Evolutionary conservation across 441 rosid genomes (phyloP), one percentile per base, ranked within the genome.

Genomic region (Flueggea neowawraea): DNA sequence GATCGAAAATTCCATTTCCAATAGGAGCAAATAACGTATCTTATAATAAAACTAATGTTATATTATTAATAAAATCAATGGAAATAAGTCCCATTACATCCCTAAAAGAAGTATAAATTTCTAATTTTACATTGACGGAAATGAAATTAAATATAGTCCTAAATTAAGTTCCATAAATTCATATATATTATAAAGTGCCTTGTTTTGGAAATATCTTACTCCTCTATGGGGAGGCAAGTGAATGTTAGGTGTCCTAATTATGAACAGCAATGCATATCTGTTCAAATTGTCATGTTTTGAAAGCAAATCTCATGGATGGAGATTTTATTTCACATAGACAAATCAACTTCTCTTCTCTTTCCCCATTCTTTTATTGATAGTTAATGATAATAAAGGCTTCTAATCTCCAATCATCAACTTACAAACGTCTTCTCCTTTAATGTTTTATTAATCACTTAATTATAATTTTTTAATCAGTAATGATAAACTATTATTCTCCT

Each of bases 211-310:
- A 58, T 62, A 60, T 57, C 55, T 28, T 45, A 52, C n/a, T 55
- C 43, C 57, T 57, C 12, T 31, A 50, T 31, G 16, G 70, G 67
- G 62, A 57, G 55, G 63, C 67, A 69, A 69, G 55, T 65, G 65
- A 70, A 52, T 64, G 80, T 70, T 67, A 67, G 75, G 75, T 67
- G 58, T 63, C 66, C 52, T 52, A 69, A 67, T 70, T 59, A 62
- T 73, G 59, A 51, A 69, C 61, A 58, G 44, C 66, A 65, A 15
- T 52, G 69, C 60, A 69, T 58, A 67, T 73, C 65, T 59, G 70
- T 65, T 67, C 41, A 39, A 14, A 64, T 75, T 70, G 74, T 72
- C 80, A 70, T 69, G 55, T 73, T 55, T 48, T 16, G 50, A 44
- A 54, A 57, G 54, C 78, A 73, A 72, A 70, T 78, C 73, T 70